Base-by-base conservation (phyloP, 345 rosid species). In the Dipteronia dyeriana region DNA sequence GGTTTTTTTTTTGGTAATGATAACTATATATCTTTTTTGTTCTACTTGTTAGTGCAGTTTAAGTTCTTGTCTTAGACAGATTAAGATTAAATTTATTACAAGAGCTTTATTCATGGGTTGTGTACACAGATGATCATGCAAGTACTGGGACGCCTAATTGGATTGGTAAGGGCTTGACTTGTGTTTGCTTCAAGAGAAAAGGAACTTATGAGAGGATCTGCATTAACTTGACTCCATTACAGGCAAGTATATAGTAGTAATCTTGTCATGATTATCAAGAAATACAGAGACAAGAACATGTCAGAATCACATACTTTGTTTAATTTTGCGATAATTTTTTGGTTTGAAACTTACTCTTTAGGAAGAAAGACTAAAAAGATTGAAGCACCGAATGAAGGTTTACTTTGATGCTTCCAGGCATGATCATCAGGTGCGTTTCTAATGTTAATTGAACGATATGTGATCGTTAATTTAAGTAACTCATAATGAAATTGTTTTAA, bases 111-210 rank as follows among this genome's bases (percentile, higher is more conserved):
- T 14, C 51, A 43, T 60, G 73, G 63, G 66, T 51, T 77, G 62
- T 70, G 16, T 72, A 85, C 86, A 89, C 87, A 89, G 98, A 89
- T 71, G 91, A 79, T 34, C 38, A 34, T 76, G 85, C 86, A 31
- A 84, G 38, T 34, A 34, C 85, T 83, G 89, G 86, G 75, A 78
- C 91, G 2, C 92, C 95, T 67, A 83, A 88, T 73, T 93, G 94
- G 97, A 91, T 93, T 70, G 93, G 92, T 39, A 95, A 87, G 82
- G 96, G 97, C 45, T 88, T 95, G 51, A 89, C 97, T 41, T 93
- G 99, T 86, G 97, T 95, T 54, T 95, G 99, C 79, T 93, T 91
- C 83, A 86, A 95, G 85, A 80, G 94, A 72, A 95, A 88, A 86
- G 94, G 93, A 76, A 83, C 86, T 47, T 91, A 87, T 75, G 89